Percentiles rank a stretch among this genome's conserved stretches.
Conservation (phyloP, 495 filamentous ascomycete species). For the Daldinia childiae region DNA sequence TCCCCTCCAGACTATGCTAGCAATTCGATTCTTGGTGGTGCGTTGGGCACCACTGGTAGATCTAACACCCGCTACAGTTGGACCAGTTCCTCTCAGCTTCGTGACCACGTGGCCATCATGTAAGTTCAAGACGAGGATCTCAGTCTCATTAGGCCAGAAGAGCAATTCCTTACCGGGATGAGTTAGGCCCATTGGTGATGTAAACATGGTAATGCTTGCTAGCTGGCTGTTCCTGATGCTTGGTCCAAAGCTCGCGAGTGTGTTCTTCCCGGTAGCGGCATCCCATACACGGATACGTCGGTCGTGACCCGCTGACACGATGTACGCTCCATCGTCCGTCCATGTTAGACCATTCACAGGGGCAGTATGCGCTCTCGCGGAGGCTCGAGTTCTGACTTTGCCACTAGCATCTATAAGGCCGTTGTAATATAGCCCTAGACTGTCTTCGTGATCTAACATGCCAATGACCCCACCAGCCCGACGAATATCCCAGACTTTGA, state of each 20-base stretch:
- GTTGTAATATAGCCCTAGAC: slow-evolving; percentile 62
- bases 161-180: slow-evolving; percentile 67
- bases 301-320: slow-evolving; percentile 85
- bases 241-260: slow-evolving; percentile 82
- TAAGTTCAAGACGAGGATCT: slow-evolving; percentile 79
- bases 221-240: slow-evolving; percentile 75
- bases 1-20: slow-evolving; percentile 75
- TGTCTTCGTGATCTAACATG: slow-evolving; percentile 81
- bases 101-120: slow-evolving; percentile 78
- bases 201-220: slow-evolving; percentile 68
- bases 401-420: slow-evolving; percentile 43
- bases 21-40: slow-evolving; percentile 66
- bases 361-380: slow-evolving; percentile 74
- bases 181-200: slow-evolving; percentile 64
- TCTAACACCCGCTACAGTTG: slow-evolving; percentile 55
- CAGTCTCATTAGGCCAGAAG: slow-evolving; percentile 78
- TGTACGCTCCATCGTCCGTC: slow-evolving; percentile 76
- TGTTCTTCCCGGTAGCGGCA: slow-evolving; percentile 79
- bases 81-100: slow-evolving; percentile 69
- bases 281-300: slow-evolving; percentile 86
- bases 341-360: slow-evolving; percentile 85
- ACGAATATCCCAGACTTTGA: slow-evolving; percentile 86
- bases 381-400: slow-evolving; percentile 50
- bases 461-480: slow-evolving; percentile 75
- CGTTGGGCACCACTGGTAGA: slow-evolving; percentile 49